These are phyloP conservation scores for Cladophialophora carrionii DNA, from an alignment of 2,329 filamentous ascomycete genomes.

Conservation along the genomic window DNA sequence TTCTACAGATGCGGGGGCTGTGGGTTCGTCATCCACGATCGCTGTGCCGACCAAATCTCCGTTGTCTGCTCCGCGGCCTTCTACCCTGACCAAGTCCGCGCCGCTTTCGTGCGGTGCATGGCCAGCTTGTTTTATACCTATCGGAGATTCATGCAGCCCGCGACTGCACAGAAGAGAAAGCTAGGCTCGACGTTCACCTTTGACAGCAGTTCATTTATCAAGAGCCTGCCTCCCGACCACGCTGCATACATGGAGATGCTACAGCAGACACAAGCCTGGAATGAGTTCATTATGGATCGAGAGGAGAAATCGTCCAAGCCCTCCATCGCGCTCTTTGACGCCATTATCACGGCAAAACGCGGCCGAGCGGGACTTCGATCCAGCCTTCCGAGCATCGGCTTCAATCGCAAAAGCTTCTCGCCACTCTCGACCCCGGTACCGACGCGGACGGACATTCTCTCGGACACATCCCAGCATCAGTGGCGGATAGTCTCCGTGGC, in stretches of 20 bases:
- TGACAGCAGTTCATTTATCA: conserved; percentile 68
- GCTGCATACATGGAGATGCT: conserved; percentile 65
- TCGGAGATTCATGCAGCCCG: conserved; percentile 63
- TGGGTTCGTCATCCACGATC: conserved; percentile 58
- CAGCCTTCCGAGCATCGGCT: conserved; percentile 23
- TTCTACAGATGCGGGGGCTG: conserved; percentile 56
- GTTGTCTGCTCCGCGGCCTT: conserved; percentile 70
- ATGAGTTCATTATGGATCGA: conserved; percentile 67
- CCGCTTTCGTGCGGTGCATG: conserved; percentile 70
- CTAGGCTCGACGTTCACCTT: conserved; percentile 58
- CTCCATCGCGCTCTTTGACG: conserved; percentile 63
- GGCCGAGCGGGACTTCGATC: conserved; percentile 59
- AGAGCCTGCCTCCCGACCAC: conserved; percentile 66
- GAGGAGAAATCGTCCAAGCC: conserved; percentile 55
- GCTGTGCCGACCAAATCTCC: conserved; percentile 63
- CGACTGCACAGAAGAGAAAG: conserved; percentile 64
- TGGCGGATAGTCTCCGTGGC: conserved; percentile 66
- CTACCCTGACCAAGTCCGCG: conserved; percentile 67
- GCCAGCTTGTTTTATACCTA: conserved; percentile 71
- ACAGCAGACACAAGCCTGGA: conserved; percentile 67
- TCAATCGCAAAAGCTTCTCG: conserved; percentile 31
- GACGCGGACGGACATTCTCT: conserved; percentile 60
- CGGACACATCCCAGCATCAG: conserved; percentile 65
- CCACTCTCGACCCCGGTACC: conserved; percentile 43
- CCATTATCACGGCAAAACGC: conserved; percentile 66